Evolutionary conservation across 495 filamentous ascomycete genomes (phyloP).

Genomic region (Hypoxylon perforatum): DNA sequence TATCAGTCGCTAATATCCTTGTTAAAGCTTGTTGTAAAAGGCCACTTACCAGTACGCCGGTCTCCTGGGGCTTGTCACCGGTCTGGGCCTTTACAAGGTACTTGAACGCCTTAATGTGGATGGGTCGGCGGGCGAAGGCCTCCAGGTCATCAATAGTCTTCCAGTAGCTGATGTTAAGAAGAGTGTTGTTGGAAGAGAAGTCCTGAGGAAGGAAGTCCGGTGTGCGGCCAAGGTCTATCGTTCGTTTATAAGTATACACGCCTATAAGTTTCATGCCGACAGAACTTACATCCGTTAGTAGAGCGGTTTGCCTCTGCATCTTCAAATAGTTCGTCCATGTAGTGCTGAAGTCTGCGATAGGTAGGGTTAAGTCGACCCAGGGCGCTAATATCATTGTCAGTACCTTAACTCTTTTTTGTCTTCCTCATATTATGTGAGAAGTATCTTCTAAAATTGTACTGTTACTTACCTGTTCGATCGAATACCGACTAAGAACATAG

Average conservation of each 20-base stretch:
- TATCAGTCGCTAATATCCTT: background rate
- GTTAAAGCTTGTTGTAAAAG: constrained; percentile 15
- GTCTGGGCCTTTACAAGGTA: constrained; percentile 4
- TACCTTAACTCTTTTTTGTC: background rate
- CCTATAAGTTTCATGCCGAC: too few relatives aligned
- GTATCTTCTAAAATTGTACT: background rate
- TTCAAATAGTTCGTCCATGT: constrained; percentile 42
- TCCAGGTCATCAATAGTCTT: constrained; percentile 56
- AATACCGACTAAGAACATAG: constrained; percentile 55
- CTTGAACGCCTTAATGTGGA: background rate
- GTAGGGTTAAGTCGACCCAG: constrained; percentile 43
- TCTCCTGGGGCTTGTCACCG: background rate
- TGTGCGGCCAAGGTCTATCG: constrained; percentile 26
- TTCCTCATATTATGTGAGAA: background rate
- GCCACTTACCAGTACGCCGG: background rate
- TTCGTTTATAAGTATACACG: background rate
- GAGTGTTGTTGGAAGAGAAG: constrained; percentile 44
- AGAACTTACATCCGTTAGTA: constrained; percentile 42
- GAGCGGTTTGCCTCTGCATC: constrained; percentile 40
- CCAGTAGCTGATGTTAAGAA: constrained; percentile 56
- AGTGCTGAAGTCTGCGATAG: constrained; percentile 38
- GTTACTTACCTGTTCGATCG: constrained; percentile 45
- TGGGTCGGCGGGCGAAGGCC: constrained; percentile 51
- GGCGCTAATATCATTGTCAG: constrained; percentile 26
- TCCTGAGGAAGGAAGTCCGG: constrained; percentile 36